phyloP scores from a whole-genome alignment of 2,329 filamentous ascomycete genomes.

The Penicillium corylophilum region DNA sequence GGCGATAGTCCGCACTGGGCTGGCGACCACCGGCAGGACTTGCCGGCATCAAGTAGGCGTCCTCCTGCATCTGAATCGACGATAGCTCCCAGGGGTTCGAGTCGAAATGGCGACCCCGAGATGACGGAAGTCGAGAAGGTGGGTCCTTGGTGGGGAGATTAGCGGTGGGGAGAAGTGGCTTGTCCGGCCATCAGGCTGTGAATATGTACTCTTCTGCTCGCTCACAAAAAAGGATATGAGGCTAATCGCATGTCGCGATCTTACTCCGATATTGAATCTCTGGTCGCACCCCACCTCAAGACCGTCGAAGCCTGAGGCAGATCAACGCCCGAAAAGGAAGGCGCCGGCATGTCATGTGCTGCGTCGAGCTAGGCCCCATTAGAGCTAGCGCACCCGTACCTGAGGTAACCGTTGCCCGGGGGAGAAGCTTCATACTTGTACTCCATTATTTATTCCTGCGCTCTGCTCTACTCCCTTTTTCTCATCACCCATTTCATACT shows the following conservation, averaged over 20 bases:
- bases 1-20: constrained; percentile 71
- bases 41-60: constrained; percentile 89
- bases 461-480: constrained; percentile 18
- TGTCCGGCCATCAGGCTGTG: constrained; percentile 32
- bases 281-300: not conserved
- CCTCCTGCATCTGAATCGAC: constrained; percentile 50
- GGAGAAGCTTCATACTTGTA: constrained; percentile 25
- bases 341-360: constrained; percentile 42
- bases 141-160: constrained; percentile 33
- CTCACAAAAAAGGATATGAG: not conserved
- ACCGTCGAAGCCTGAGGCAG: not conserved
- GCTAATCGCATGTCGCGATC: not conserved
- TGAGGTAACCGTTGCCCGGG: constrained; percentile 44
- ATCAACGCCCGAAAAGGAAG: constrained; percentile 52
- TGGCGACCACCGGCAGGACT: constrained; percentile 68
- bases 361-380: constrained; percentile 43
- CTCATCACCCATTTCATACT: constrained; percentile 10
- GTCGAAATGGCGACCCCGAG: constrained; percentile 26
- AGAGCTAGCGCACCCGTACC: constrained; percentile 32
- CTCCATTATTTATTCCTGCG: constrained; percentile 41
- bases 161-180: constrained; percentile 24
- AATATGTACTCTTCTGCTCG: not conserved
- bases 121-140: constrained; percentile 27
- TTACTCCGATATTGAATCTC: not conserved
- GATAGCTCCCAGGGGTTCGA: constrained; percentile 26